phyloP scores from a whole-genome alignment of 352 stramenopile genomes.

The Pythium sukuiense region DNA sequence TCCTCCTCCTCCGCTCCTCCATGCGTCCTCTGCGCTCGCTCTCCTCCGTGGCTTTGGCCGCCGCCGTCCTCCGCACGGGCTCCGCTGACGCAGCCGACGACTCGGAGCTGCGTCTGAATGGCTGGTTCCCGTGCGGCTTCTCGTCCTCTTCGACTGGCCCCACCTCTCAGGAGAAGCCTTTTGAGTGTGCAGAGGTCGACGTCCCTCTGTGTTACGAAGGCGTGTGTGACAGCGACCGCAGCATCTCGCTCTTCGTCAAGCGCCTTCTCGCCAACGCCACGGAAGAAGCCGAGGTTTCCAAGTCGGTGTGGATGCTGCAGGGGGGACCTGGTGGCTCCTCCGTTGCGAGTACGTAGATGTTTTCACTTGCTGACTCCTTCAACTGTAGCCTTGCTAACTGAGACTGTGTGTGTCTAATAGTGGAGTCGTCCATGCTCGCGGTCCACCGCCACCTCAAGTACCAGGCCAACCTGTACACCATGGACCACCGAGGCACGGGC shows the following conservation, averaged over 20 bases:
- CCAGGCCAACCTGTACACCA: slow-evolving; percentile 48
- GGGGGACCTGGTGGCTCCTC: slow-evolving; percentile 47
- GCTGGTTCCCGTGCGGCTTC: slow-evolving; percentile 44
- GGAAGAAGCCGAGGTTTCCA: slow-evolving; percentile 8
- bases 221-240: slow-evolving; percentile 37
- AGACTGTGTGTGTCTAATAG: no score
- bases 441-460: slow-evolving; percentile 31
- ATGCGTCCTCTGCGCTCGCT: not conserved
- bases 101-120: slow-evolving; percentile 32
- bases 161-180: slow-evolving; percentile 3
- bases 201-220: slow-evolving; percentile 39
- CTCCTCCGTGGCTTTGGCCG: not conserved
- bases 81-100: not conserved
- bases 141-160: slow-evolving; percentile 13
- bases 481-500: slow-evolving; percentile 53
- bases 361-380: no score
- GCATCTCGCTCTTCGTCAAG: slow-evolving; percentile 50
- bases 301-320: slow-evolving; percentile 51
- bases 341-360: slow-evolving; percentile 6
- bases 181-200: slow-evolving; percentile 46
- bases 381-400: no score
- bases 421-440: slow-evolving; percentile 40
- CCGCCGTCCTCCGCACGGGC: not conserved
- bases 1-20: not conserved
- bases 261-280: slow-evolving; percentile 28